Base-by-base conservation (phyloP, 768 basidiomycete species). In the Boletus rufocinnamomeus region DNA sequence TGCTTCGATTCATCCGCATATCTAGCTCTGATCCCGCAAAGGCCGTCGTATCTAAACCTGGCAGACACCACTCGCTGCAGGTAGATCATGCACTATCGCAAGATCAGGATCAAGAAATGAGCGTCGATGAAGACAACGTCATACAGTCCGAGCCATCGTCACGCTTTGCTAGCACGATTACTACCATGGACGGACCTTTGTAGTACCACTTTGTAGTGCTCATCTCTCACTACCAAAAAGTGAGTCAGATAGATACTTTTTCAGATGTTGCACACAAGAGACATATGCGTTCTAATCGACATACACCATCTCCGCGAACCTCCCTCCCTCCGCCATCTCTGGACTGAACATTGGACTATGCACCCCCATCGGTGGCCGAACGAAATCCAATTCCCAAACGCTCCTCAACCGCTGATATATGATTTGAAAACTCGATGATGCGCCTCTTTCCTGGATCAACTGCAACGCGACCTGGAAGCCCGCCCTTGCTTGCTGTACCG, bases 391-490 rank as follows among this genome's bases (percentile, higher is more conserved):
- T 50, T 83, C 83, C 95, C 93, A 97, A 23, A 84, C 81, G 32
- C 79, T 76, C 59, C 81, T 78, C 56, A 97, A 70, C 43, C 84
- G 79, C 59, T 79, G 83, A 69, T 83, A 91, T 30, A 93, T 77
- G 51, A 83, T 80, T 72, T 86, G 89, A 77, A 97, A 93, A 30
- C 83, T 87, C 25, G 91, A 91, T 44, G 85, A 77, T 19, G 94
- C 88, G 5, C 96, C 96, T 72, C 87, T 94, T 77, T 97, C 95
- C 63, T 91, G 87, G 16, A 91, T 79, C 51, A 96, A 69, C 19
- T 81, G 77, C 63, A 96, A 72, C 38, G 79, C 77, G 14, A 88
- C 84, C 59, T 79, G 76, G 75, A 79, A 86, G 60, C 76, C 83
- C 46, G 74, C 80, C 60, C 65, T 66, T 35, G 70, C 69, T 63